These are phyloP conservation scores for Thalassia testudinum DNA, from an alignment of 116 monocot species.

Conservation along the genomic window DNA sequence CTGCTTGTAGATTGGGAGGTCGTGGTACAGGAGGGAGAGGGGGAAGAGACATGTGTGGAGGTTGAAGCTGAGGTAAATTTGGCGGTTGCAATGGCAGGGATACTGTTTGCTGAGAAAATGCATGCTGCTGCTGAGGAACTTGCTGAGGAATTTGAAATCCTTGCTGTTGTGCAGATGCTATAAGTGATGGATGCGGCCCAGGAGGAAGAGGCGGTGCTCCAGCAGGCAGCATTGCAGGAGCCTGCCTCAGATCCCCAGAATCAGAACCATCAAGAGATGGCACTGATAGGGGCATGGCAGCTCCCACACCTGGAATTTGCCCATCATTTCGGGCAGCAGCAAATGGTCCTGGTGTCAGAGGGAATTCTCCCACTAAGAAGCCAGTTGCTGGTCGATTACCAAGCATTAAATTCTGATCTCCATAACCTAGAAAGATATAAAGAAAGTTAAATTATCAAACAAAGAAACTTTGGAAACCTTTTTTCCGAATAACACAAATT, in stretches of 20 bases:
- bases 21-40: slow-evolving; percentile 45
- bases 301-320: slow-evolving; percentile 87
- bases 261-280: slow-evolving; percentile 58
- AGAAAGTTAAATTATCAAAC: slow-evolving; percentile 1
- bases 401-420: slow-evolving; percentile 39
- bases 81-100: slow-evolving; percentile 40
- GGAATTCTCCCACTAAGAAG: slow-evolving; percentile 40
- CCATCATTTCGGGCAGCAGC: slow-evolving; percentile 74
- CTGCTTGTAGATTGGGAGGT: slow-evolving; percentile 25
- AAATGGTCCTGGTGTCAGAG: slow-evolving; percentile 78
- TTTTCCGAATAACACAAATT: background rate
- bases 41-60: slow-evolving; percentile 46
- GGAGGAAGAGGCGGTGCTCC: slow-evolving; percentile 91
- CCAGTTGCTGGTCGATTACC: slow-evolving; percentile 29
- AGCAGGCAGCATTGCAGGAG: slow-evolving; percentile 28
- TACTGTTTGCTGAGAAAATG: slow-evolving; percentile 50
- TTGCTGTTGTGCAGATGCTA: slow-evolving; percentile 65
- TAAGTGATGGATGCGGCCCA: slow-evolving; percentile 89
- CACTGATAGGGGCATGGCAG: slow-evolving; percentile 57
- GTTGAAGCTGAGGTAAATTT: slow-evolving; percentile 57
- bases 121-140: slow-evolving; percentile 30
- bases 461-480: background rate
- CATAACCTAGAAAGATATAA: slow-evolving; percentile 42
- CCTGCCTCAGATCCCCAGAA: slow-evolving; percentile 56
- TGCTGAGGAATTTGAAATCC: slow-evolving; percentile 40